Evolutionary conservation across 1,284 basidiomycete species (phyloP).

Genomic region (Moesziomyces antarcticus): DNA sequence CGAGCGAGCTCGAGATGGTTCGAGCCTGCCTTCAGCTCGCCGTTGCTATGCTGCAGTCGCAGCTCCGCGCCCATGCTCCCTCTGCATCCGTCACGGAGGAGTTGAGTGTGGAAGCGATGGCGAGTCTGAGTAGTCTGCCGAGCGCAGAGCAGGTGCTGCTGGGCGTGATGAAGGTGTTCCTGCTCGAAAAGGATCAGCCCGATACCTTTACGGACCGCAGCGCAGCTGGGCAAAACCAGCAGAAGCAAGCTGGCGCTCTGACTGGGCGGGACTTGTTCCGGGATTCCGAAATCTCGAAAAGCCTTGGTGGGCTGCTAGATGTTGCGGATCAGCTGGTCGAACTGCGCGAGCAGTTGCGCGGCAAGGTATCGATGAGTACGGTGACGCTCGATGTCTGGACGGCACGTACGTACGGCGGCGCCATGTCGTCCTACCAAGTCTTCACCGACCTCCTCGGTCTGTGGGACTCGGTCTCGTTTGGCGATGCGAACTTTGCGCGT

Average conservation of each 20-base stretch:
- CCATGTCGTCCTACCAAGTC: slow-evolving; percentile 82
- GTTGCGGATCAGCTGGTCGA: slow-evolving; percentile 35
- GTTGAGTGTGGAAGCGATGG: slow-evolving; percentile 4
- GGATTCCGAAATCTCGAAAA: slow-evolving; percentile 73
- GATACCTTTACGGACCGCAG: slow-evolving; percentile 30
- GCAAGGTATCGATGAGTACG: slow-evolving; percentile 69
- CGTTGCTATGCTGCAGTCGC: slow-evolving; percentile 64
- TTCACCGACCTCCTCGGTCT: slow-evolving; percentile 90
- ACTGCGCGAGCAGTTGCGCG: slow-evolving; percentile 12
- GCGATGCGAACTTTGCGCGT: slow-evolving; percentile 79
- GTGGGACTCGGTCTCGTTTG: slow-evolving; percentile 90
- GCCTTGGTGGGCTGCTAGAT: slow-evolving; percentile 71
- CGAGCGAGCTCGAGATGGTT: slow-evolving; percentile 82
- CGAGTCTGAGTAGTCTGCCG: slow-evolving; percentile 26
- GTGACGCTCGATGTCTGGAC: slow-evolving; percentile 58
- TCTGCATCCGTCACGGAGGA: no score
- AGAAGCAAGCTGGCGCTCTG: slow-evolving; percentile 34
- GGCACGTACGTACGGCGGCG: slow-evolving; percentile 24
- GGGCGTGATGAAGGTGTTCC: slow-evolving; percentile 89
- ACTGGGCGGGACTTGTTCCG: slow-evolving; percentile 76
- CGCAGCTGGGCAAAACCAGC: slow-evolving; percentile 13
- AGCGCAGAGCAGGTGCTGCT: slow-evolving; percentile 70
- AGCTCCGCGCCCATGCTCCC: slow-evolving; percentile 3
- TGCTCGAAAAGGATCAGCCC: slow-evolving; percentile 74
- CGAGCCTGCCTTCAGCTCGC: slow-evolving; percentile 76